Evolutionary conservation across 164 flowering plant genomes (phyloP), one percentile per base, ranked within the genome.

Genomic region (Aristolochia californica): DNA sequence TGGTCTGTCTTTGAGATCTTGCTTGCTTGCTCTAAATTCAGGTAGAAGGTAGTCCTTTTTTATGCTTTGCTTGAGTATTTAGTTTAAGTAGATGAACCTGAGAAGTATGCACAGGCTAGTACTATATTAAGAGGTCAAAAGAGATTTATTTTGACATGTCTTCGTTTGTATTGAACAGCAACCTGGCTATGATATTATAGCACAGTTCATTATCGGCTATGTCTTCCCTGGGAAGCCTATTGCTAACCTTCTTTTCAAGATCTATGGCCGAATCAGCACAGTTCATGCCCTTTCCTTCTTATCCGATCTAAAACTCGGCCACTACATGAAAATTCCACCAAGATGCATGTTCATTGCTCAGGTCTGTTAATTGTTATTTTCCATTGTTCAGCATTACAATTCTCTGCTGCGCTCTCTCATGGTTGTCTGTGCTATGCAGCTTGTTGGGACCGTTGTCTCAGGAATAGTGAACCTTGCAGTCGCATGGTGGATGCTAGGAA

Each of bases 281-380:
- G 56, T 87, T 40, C 98, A 91, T 69, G 97, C 95, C 24, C 84
- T 91, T 45, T 74, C 96, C n/a, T 91, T 91, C 83, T 64, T 88
- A 44, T 77, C 96, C 16, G 98, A 91, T 65, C 85, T 91, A 22
- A 91, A 91, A 69, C 91, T 91, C 0, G 98, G 98, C 23, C 96
- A 91, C 65, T 91, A 91, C 86, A 88, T 91, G 98, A 91, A 91
- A 66, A 88, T 91, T 54, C 98, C 98, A 48, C 98, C 98, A 0
- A 72, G 95, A 44, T 79, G 88, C 78, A 88, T 91, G 96, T 91
- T 70, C 80, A 74, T 77, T 5, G 98, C 98, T 69, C 94, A 91
- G 93, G 96, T 87, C 17, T 59, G 53, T 40, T 53, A 16, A 25
- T 38, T 60, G 51, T 48, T 20, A 21, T 18, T 21, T 18, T 17